These are phyloP conservation scores for Hyphodiscus hymeniophilus DNA, from an alignment of 495 filamentous ascomycete species.

Conservation along the genomic window DNA sequence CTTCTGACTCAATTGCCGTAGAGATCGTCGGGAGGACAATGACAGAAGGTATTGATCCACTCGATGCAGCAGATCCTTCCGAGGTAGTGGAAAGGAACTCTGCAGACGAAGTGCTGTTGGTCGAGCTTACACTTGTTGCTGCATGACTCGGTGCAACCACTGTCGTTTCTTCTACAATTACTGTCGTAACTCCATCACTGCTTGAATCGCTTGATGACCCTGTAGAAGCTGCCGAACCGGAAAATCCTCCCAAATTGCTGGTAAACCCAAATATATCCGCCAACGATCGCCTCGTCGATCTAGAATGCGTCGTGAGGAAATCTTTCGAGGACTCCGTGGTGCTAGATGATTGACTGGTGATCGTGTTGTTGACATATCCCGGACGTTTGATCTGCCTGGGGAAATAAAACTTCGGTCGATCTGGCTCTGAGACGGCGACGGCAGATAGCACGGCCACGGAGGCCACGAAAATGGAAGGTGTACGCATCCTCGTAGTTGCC, in stretches of 20 bases:
- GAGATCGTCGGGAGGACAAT: conserved; percentile 12
- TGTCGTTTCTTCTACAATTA: conserved; percentile 24
- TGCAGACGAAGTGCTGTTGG: neutral
- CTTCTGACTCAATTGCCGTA: neutral
- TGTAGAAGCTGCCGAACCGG: neutral
- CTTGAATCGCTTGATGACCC: neutral
- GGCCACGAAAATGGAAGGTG: conserved; percentile 40
- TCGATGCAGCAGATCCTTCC: conserved; percentile 16
- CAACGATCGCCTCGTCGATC: conserved; percentile 10
- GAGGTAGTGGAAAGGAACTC: neutral
- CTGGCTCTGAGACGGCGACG: conserved; percentile 34
- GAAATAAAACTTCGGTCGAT: conserved; percentile 49
- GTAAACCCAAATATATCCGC: conserved; percentile 13
- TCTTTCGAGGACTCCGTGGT: conserved; percentile 11
- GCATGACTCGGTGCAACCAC: neutral
- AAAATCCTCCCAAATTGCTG: conserved; percentile 1
- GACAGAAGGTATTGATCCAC: conserved; percentile 10
- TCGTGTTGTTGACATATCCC: conserved; percentile 36
- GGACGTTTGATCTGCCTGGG: conserved; percentile 52
- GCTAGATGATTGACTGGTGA: conserved; percentile 26
- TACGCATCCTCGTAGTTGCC: conserved; percentile 27
- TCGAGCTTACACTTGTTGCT: neutral
- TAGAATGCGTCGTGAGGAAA: conserved; percentile 1
- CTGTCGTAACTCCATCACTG: conserved; percentile 17
- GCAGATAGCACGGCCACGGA: conserved; percentile 43